phyloP scores from a whole-genome alignment of 2,329 filamentous ascomycete species.

The Pseudopyricularia cyperi region DNA sequence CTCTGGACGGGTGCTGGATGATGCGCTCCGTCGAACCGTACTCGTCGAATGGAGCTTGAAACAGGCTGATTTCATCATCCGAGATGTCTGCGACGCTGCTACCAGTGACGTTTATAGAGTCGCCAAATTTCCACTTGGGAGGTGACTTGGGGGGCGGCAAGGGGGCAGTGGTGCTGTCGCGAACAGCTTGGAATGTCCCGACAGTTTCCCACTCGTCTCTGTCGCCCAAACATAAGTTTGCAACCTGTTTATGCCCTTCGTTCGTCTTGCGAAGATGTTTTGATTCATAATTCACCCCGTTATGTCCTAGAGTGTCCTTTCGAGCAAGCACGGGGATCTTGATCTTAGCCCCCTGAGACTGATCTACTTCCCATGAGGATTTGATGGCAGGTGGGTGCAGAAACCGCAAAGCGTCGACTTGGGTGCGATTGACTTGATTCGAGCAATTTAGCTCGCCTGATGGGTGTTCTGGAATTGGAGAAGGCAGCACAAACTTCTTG shows the following conservation, averaged over 20 bases:
- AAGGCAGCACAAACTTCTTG: conserved; percentile 7
- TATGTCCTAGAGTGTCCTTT: not conserved
- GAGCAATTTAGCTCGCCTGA: not conserved
- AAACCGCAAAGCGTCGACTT: not conserved
- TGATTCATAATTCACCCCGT: no score
- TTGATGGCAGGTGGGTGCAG: not conserved
- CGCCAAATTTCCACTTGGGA: not conserved
- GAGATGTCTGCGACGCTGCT: conserved; percentile 33
- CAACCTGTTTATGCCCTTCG: not conserved
- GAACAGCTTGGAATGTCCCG: conserved; percentile 12
- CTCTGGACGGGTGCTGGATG: conserved; percentile 10
- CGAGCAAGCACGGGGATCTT: not conserved
- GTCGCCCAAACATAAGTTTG: conserved; percentile 11
- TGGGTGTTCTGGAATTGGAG: conserved; percentile 6
- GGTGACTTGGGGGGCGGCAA: not conserved
- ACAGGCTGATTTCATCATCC: conserved; percentile 14
- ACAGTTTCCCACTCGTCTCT: conserved; percentile 26
- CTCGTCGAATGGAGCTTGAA: conserved; percentile 6
- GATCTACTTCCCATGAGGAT: not conserved
- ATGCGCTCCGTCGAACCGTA: conserved; percentile 15
- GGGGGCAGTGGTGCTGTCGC: conserved; percentile 8
- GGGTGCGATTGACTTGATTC: not conserved
- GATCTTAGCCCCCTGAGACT: not conserved
- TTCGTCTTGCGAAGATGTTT: not conserved
- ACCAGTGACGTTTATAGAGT: conserved; percentile 12